phyloP scores from a whole-genome alignment of 441 rosid genomes.

The Hypseocharis bilobata region DNA sequence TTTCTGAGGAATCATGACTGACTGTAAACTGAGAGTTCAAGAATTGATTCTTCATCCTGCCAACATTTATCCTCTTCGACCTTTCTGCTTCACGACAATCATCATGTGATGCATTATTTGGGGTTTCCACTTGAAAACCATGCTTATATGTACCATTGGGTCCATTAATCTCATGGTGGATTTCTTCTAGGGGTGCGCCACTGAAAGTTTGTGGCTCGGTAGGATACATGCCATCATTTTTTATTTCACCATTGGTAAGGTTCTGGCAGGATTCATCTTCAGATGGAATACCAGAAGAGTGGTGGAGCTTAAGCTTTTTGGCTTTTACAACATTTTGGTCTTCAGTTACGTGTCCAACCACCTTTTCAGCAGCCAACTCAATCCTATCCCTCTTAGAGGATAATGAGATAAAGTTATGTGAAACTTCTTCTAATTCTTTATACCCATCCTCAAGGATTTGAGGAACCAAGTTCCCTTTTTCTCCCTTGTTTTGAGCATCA shows the following conservation, averaged over 20 bases:
- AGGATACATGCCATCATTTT: constrained; percentile 8
- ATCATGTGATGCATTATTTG: background rate
- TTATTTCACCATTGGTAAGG: constrained; percentile 13
- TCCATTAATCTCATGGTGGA: background rate
- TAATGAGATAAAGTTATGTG: constrained; percentile 4
- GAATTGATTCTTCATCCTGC: constrained; percentile 30
- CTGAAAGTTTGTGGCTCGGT: background rate
- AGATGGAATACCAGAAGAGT: constrained; percentile 1
- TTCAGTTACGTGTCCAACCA: constrained; percentile 8
- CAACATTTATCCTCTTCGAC: constrained; percentile 28
- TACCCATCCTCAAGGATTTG: constrained; percentile 20
- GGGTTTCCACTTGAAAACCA: background rate
- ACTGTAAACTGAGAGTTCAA: constrained; percentile 27
- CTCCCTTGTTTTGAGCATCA: constrained; percentile 12
- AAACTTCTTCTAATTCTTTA: constrained; percentile 15
- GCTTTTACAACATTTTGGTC: constrained; percentile 19
- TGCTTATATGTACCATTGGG: background rate
- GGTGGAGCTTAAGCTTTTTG: constrained; percentile 30
- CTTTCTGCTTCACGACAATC: constrained; percentile 25
- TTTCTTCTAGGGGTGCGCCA: constrained; percentile 6
- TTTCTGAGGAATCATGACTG: constrained; percentile 21
- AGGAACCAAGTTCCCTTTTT: constrained; percentile 19
- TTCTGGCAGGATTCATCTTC: constrained; percentile 4
- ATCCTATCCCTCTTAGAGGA: constrained; percentile 28
- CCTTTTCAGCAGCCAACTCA: constrained; percentile 22